Evolutionary conservation across 202 grass and related monocot species (phyloP).

Genomic region (Panicum hallii): DNA sequence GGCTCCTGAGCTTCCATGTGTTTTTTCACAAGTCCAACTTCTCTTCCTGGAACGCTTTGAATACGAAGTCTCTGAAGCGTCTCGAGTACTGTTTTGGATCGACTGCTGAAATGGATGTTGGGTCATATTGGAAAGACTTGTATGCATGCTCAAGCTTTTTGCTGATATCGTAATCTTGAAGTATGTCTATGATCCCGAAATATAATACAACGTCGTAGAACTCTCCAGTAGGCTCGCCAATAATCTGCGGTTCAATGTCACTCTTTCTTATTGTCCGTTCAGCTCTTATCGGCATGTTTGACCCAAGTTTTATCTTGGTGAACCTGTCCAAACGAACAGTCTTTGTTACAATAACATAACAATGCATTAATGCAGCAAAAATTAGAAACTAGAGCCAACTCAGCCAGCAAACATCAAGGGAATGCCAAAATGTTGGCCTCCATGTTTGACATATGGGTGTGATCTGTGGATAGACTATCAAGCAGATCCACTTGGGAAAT

Average conservation of each 20-base stretch:
- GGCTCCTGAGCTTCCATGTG: slow-evolving; percentile 31
- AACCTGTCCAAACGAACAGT: slow-evolving; percentile 57
- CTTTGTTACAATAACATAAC: not conserved
- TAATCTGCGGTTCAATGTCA: slow-evolving; percentile 59
- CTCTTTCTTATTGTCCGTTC: slow-evolving; percentile 68
- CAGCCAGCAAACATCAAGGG: slow-evolving; percentile 28
- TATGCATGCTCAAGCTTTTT: slow-evolving; percentile 98
- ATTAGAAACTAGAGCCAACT: not conserved
- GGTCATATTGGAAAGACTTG: slow-evolving; percentile 87
- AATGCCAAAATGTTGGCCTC: slow-evolving; percentile 12
- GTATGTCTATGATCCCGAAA: slow-evolving; percentile 98
- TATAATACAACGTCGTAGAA: slow-evolving; percentile 82
- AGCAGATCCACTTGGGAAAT: not conserved
- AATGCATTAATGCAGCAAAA: not conserved
- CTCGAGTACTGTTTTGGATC: slow-evolving; percentile 95
- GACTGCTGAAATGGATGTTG: slow-evolving; percentile 91
- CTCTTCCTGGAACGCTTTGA: slow-evolving; percentile 88
- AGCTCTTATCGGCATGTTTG: slow-evolving; percentile 82
- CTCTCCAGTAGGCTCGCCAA: slow-evolving; percentile 80
- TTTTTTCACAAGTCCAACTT: slow-evolving; percentile 54
- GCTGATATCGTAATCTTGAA: slow-evolving; percentile 98
- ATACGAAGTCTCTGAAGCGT: slow-evolving; percentile 91
- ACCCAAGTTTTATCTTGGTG: slow-evolving; percentile 67
- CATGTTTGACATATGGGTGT: not conserved
- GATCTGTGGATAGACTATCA: not conserved